phyloP scores from a whole-genome alignment of 768 basidiomycete genomes.

The Scleroderma bovista region DNA sequence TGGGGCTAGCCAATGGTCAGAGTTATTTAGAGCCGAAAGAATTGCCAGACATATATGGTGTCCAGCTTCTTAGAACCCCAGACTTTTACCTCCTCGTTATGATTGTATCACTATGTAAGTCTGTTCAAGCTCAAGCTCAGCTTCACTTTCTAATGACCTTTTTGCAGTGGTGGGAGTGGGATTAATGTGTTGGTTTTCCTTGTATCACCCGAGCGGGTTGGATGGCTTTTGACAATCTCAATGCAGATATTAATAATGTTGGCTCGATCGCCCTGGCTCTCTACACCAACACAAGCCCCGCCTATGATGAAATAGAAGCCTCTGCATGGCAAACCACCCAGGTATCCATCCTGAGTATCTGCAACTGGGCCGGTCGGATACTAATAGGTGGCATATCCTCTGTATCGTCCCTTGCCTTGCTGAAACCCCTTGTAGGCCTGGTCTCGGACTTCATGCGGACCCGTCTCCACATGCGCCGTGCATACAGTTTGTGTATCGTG shows the following conservation, averaged over 20 bases:
- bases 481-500: slow-evolving; percentile 63
- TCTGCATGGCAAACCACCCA: slow-evolving; percentile 78
- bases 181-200: slow-evolving; percentile 51
- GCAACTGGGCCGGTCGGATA: slow-evolving; percentile 77
- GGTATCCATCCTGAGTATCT: slow-evolving; percentile 76
- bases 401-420: not conserved
- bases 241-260: slow-evolving; percentile 79
- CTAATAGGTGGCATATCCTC: slow-evolving; percentile 38
- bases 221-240: slow-evolving; percentile 28
- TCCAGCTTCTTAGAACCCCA: slow-evolving; percentile 39
- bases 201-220: not conserved
- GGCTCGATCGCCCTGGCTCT: slow-evolving; percentile 70
- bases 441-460: slow-evolving; percentile 61
- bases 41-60: slow-evolving; percentile 51
- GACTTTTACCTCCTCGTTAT: slow-evolving; percentile 67
- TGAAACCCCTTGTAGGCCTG: slow-evolving; percentile 43
- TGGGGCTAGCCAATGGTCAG: not conserved
- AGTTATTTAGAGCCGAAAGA: not conserved
- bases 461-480: slow-evolving; percentile 54
- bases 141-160: not conserved
- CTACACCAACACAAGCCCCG: slow-evolving; percentile 51
- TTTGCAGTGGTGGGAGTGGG: slow-evolving; percentile 64
- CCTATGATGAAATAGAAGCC: slow-evolving; percentile 62
- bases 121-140: not conserved
- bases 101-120: slow-evolving; percentile 53